A percentile compares a stretch with the other conserved stretches of the same genome.
These are phyloP conservation scores for Marasmius sp. DNA, from an alignment of 1,284 basidiomycete species.

Conservation along the genomic window DNA sequence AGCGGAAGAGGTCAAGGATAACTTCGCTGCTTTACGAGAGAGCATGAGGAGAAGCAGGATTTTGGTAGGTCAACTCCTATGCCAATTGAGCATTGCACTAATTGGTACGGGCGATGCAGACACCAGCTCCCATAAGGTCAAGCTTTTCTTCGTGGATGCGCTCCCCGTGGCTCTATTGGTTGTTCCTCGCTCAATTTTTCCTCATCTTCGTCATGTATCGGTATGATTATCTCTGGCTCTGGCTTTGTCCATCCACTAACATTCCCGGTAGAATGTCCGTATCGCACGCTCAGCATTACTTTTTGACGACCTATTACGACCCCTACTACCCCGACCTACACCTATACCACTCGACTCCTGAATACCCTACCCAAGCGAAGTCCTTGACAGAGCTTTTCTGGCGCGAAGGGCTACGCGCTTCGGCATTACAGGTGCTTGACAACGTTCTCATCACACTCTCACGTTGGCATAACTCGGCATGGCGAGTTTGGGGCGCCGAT, in stretches of 20 bases:
- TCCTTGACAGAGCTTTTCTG: conserved; percentile 26
- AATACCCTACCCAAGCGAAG: conserved; percentile 35
- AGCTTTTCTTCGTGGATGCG: conserved; percentile 7
- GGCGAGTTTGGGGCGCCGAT: conserved; percentile 32
- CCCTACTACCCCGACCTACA: conserved; percentile 71
- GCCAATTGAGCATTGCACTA: not conserved
- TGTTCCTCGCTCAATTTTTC: conserved; percentile 29
- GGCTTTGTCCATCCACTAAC: conserved; percentile 6
- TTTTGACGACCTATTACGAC: conserved; percentile 67
- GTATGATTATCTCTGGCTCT: conserved; percentile 23
- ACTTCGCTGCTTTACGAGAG: conserved; percentile 32
- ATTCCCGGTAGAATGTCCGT: conserved; percentile 29
- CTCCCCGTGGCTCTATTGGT: conserved; percentile 25
- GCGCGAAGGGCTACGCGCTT: conserved; percentile 29
- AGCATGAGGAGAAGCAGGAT: conserved; percentile 35
- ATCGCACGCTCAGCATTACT: conserved; percentile 30
- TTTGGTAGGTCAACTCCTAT: conserved; percentile 26
- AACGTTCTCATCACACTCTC: conserved; percentile 25
- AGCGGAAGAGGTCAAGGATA: conserved; percentile 34
- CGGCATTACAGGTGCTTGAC: conserved; percentile 27
- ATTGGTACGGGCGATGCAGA: conserved; percentile 5
- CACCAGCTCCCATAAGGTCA: conserved; percentile 11
- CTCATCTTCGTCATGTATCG: conserved; percentile 38
- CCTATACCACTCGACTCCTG: conserved; percentile 48
- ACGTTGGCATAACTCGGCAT: conserved; percentile 29